Conservation (phyloP, 305 asterid genomes). For the Rubia tinctorum region DNA sequence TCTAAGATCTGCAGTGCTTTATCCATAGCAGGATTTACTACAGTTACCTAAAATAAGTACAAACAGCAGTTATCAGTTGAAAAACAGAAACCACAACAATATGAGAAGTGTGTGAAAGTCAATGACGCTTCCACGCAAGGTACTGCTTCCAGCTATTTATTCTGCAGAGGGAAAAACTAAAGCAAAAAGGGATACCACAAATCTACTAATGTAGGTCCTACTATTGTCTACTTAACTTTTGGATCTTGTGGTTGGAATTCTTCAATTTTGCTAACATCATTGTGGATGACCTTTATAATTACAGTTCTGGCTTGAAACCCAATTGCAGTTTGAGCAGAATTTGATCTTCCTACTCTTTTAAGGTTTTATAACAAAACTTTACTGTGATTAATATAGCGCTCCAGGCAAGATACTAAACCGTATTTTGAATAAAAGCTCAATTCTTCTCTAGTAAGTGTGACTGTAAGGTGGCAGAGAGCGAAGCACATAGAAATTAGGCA, state of each 20-base stretch:
- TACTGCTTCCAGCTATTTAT: not conserved
- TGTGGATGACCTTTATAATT: not conserved
- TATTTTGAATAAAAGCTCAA: not conserved
- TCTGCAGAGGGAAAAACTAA: not conserved
- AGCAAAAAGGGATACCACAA: not conserved
- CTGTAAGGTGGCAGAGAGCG: not conserved
- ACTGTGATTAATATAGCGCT: not conserved
- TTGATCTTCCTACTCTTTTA: not conserved
- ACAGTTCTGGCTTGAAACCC: not conserved
- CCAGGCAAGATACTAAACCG: not conserved
- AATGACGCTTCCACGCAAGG: not conserved
- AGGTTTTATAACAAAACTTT: too few species aligned
- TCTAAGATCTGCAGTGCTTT: slow-evolving; percentile 64
- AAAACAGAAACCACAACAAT: not conserved
- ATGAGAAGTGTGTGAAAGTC: not conserved
- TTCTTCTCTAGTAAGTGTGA: not conserved
- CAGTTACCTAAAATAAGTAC: slow-evolving; percentile 54
- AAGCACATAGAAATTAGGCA: not conserved
- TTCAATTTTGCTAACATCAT: not conserved
- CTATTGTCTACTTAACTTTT: not conserved
- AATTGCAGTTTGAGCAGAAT: not conserved
- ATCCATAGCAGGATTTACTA: slow-evolving; percentile 94
- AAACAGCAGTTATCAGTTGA: not conserved
- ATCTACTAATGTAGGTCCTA: not conserved
- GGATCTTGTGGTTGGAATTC: not conserved